Conservation (phyloP, 2,329 filamentous ascomycete genomes). For the Monilinia aucupariae region DNA sequence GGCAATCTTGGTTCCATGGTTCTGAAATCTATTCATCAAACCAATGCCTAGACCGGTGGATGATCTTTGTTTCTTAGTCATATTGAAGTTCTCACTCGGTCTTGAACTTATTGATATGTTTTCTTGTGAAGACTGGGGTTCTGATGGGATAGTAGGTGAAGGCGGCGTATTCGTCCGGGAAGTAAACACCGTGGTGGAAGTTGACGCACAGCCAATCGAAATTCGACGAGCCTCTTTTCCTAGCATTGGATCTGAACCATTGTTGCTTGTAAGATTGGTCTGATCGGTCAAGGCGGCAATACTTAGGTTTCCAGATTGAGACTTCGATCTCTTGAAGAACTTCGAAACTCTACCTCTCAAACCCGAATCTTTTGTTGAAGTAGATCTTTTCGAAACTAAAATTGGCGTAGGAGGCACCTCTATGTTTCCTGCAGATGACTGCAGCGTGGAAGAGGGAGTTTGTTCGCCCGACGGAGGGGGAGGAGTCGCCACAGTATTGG, state of each 20-base stretch:
- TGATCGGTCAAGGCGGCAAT: slow-evolving; percentile 14
- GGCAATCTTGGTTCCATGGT: slow-evolving; percentile 21
- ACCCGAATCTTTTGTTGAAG: slow-evolving; percentile 15
- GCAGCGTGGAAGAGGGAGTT: background rate
- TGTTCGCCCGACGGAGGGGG: slow-evolving; percentile 12
- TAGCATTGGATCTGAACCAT: slow-evolving; percentile 23
- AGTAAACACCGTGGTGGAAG: slow-evolving; percentile 24
- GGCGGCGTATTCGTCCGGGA: slow-evolving; percentile 35
- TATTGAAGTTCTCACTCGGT: slow-evolving; percentile 37
- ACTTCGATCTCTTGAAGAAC: slow-evolving; percentile 25
- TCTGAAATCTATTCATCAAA: slow-evolving; percentile 26
- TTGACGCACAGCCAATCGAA: slow-evolving; percentile 24
- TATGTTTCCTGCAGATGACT: slow-evolving; percentile 9
- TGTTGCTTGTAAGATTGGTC: slow-evolving; percentile 12
- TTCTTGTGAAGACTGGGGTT: slow-evolving; percentile 21
- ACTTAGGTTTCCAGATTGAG: slow-evolving; percentile 15
- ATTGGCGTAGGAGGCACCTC: background rate
- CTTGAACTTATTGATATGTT: background rate
- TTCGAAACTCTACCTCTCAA: slow-evolving; percentile 24
- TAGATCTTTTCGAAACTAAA: slow-evolving; percentile 16
- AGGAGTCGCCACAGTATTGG: slow-evolving; percentile 27
- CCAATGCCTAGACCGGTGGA: slow-evolving; percentile 26
- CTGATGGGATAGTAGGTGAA: slow-evolving; percentile 42
- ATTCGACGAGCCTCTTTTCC: slow-evolving; percentile 19
- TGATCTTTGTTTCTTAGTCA: slow-evolving; percentile 44